Conservation (phyloP, 2,329 filamentous ascomycete genomes). For the Emericellopsis cladophorae region DNA sequence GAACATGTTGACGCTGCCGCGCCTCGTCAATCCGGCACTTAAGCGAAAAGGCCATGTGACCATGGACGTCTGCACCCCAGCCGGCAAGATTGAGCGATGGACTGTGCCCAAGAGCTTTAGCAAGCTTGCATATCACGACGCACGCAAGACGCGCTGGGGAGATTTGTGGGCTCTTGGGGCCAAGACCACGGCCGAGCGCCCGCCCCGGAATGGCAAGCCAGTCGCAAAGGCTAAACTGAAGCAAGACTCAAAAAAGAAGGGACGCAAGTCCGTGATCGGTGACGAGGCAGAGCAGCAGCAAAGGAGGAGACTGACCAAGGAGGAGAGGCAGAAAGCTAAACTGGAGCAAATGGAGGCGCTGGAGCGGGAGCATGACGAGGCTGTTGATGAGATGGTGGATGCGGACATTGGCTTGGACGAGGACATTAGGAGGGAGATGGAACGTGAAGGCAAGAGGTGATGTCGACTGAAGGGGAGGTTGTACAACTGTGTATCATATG, state of each 20-base stretch:
- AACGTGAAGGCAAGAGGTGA: background rate
- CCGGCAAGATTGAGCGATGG: conserved; percentile 83
- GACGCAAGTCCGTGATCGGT: conserved; percentile 19
- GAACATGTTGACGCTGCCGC: conserved; percentile 60
- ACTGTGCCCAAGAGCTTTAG: conserved; percentile 74
- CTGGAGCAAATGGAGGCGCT: conserved; percentile 14
- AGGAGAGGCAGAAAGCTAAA: conserved; percentile 5
- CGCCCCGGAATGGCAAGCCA: conserved; percentile 44
- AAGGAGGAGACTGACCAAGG: conserved; percentile 9
- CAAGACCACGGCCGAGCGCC: conserved; percentile 61
- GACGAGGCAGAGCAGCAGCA: conserved; percentile 20
- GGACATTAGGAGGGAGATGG: background rate
- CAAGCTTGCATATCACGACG: conserved; percentile 78
- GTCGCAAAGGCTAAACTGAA: conserved; percentile 30
- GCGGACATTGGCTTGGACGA: conserved; percentile 5
- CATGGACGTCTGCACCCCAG: conserved; percentile 80
- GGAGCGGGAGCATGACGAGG: conserved; percentile 14
- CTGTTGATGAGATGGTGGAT: conserved; percentile 15
- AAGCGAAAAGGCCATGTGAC: conserved; percentile 84
- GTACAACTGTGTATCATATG: background rate
- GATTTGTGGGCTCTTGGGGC: conserved; percentile 93
- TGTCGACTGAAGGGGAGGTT: background rate
- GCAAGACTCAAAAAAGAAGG: conserved; percentile 21
- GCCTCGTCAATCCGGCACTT: conserved; percentile 65
- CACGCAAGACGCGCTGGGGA: conserved; percentile 81